These are phyloP conservation scores for Arachis hypogaea DNA, from an alignment of 306 rosid genomes.

Conservation along the genomic window DNA sequence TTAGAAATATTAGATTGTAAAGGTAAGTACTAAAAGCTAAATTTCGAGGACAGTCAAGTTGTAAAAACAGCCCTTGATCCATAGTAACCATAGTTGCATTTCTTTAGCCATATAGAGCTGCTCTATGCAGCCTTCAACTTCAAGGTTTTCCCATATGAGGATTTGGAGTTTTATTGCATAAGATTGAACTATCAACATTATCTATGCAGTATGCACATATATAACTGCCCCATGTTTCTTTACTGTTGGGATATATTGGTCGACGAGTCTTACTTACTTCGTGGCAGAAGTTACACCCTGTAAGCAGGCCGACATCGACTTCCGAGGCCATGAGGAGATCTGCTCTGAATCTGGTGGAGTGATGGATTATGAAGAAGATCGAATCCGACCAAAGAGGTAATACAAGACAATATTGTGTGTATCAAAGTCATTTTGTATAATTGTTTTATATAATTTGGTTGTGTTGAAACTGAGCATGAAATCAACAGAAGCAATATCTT, in stretches of 20 bases:
- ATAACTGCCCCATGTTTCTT: slow-evolving; percentile 32
- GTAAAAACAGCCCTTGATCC: slow-evolving; percentile 7
- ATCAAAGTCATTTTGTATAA: slow-evolving; percentile 25
- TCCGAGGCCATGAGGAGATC: slow-evolving; percentile 98
- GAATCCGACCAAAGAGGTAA: slow-evolving; percentile 96
- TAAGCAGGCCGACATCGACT: slow-evolving; percentile 97
- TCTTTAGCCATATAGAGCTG: slow-evolving; percentile 16
- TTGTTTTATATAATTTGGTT: slow-evolving; percentile 9
- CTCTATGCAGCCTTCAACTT: slow-evolving; percentile 22
- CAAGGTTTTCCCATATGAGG: slow-evolving; percentile 29
- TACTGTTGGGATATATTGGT: slow-evolving; percentile 68
- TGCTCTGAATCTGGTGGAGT: slow-evolving; percentile 99
- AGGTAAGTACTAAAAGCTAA: neutral
- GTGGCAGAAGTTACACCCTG: slow-evolving; percentile 99
- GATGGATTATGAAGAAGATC: slow-evolving; percentile 98
- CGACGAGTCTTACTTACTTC: slow-evolving; percentile 97
- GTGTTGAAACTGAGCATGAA: slow-evolving; percentile 15
- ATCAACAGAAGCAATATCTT: neutral
- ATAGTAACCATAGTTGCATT: slow-evolving; percentile 11
- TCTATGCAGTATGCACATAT: slow-evolving; percentile 13
- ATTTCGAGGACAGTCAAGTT: neutral
- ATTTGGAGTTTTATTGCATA: slow-evolving; percentile 25
- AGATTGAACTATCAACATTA: slow-evolving; percentile 8
- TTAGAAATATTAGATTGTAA: neutral
- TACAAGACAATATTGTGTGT: slow-evolving; percentile 11